Base-by-base conservation (phyloP, 495 filamentous ascomycete genomes). In the Cladorrhinum samala region DNA sequence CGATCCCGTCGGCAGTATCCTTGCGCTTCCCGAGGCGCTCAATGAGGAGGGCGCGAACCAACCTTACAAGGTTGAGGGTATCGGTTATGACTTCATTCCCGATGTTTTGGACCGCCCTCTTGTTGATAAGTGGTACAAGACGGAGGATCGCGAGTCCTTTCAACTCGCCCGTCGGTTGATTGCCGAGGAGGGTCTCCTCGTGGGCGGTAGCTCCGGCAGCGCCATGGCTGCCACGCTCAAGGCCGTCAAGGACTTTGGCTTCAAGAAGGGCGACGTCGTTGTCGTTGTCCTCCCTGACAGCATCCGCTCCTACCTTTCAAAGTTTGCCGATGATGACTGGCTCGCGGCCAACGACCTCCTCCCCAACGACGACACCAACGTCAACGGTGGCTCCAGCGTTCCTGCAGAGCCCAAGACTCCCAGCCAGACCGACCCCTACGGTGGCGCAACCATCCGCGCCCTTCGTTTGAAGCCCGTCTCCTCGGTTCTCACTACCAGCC, bases 271-370 rank as follows among this genome's bases (percentile, higher is more conserved):
- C 37, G 89, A 95, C 62, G 80, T 89, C 11, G 82, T 97, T 0
- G 93, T 98, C 14, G 88, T 96, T 13, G 76, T 99, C 25, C 73
- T 95, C 27, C 94, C 93, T 0, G 93, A 99, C 67, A 95, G 90
- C 71, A 96, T 99, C 59, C 80, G 93, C 59, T 95, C 88, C 66
- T 99, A 99, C 66, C 82, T 99, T n/a, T 91, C 85, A 71, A 99
- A 99, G 77, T 98, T 98, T 64, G 88, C 91, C 56, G 94, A 98
- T 63, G 93, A 98, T 64, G 90, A 96, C 70, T 97, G 94, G 94
- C 84, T 97, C 45, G 90, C 88, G 46, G 92, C 92, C 43, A 96
- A 97, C 66, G 84, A 90, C 62, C 88, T 97, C 37, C 78, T 95
- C 13, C 77, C 85, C 9, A 49, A 54, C 43, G 61, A 65, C 24